phyloP scores from a whole-genome alignment of 1,284 basidiomycete genomes.

The Schizopora paradoxa region DNA sequence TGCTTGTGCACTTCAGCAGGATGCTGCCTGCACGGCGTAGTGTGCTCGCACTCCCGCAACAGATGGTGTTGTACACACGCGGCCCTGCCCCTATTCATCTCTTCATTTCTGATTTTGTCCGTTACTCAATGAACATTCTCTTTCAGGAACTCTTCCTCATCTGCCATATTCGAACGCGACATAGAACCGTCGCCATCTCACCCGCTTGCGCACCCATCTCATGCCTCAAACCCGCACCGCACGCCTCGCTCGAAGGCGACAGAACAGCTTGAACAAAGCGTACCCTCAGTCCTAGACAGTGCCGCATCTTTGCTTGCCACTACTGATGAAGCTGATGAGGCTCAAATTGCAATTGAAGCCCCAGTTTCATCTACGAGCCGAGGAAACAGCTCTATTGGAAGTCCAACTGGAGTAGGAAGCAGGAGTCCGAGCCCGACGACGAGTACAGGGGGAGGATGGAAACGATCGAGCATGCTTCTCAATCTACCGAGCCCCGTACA shows the following conservation, averaged over 20 bases:
- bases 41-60: background rate
- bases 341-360: slow-evolving; percentile 30
- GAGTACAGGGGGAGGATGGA: slow-evolving; percentile 28
- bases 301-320: slow-evolving; percentile 61
- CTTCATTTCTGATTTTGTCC: background rate
- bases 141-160: slow-evolving; percentile 65
- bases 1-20: background rate
- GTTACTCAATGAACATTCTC: slow-evolving; percentile 5
- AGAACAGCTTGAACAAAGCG: slow-evolving; percentile 64
- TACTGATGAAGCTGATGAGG: slow-evolving; percentile 49
- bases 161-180: slow-evolving; percentile 78
- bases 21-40: background rate
- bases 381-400: slow-evolving; percentile 7
- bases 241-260: slow-evolving; percentile 64
- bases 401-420: slow-evolving; percentile 24
- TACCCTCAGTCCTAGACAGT: slow-evolving; percentile 70
- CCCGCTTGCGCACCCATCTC: slow-evolving; percentile 25
- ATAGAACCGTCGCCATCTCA: slow-evolving; percentile 57
- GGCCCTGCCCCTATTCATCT: background rate
- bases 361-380: slow-evolving; percentile 5
- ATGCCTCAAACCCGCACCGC: slow-evolving; percentile 56
- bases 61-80: background rate
- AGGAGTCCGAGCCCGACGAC: slow-evolving; percentile 49
- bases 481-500: slow-evolving; percentile 33
- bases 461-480: slow-evolving; percentile 38